Base-by-base conservation (phyloP, 106 monocot species). In the Phalaenopsis aphrodite region DNA sequence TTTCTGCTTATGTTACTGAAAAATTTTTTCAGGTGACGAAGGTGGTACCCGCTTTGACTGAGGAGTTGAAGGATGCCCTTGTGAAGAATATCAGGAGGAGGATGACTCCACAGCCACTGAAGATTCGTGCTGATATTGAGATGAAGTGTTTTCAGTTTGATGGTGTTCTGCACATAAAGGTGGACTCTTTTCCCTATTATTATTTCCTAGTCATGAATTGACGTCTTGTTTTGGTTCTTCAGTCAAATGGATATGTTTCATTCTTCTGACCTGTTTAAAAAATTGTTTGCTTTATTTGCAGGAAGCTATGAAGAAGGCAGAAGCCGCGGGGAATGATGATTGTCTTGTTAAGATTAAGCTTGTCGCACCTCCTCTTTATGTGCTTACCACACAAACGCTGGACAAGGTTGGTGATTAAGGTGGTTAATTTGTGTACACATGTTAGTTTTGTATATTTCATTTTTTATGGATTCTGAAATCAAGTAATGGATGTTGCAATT, bases 131-230 rank as follows among this genome's bases (percentile, higher is more conserved):
- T 5, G 93, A 93, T 83, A 84, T 93, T 64, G 93, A 93, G 82
- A 90, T 93, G 90, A 93, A 88, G 24, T 93, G 93, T 80, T 90
- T 93, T 80, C 85, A 90, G 72, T 93, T 93, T 81, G 93, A 93
- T 68, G 93, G 93, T 39, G 93, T 93, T 73, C 83, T 90, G 74
- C 93, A 93, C 56, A 93, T 93, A 17, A 90, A 90, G 93, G 92
- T 92, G 56, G 17, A 49, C 18, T 49, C 36, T 6, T 4, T 77
- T 37, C 8, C 9, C 36, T 75, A 43, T 48, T 52, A 12, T 52
- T 52, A 52, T 52, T 52, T 52, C 12, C 2, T 52, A 12, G 52
- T 52, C 52, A 52, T 52, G 52, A 52, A 52, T 52, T 10, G 12
- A 14, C 52, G 10, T 1, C 12, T 52, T 52, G 52, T 52, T 52